Base-by-base conservation (phyloP, 2,329 filamentous ascomycete species). In the Rugonectria rugulosa region DNA sequence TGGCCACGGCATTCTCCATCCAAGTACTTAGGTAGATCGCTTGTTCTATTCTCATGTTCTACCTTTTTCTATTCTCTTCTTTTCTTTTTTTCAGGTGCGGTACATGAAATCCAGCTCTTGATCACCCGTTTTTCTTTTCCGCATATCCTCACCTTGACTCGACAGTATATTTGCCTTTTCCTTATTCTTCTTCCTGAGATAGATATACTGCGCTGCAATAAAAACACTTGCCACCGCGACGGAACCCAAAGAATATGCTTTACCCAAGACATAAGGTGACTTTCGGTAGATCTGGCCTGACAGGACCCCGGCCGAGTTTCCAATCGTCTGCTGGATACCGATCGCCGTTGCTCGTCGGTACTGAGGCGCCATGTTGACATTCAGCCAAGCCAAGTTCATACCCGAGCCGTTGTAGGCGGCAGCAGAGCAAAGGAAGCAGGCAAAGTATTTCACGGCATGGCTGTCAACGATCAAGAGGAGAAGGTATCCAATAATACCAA, bases 371-470 rank as follows among this genome's bases (percentile, higher is more conserved):
- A 73, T 65, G 45, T 76, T 79, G 53, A 74, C 72, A 36, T 73
- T 75, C 8, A 78, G 64, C 77, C 76, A 79, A 5, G 74, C 75
- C 40, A 76, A 57, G 59, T 77, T 78, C 6, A 78, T 53, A 0
- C 81, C 81, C 0, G 77, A 70, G 2, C 74, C 73, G 4, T 71
- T 75, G 53, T 80, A 81, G 2, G 77, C 73, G 1, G 76, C 76
- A n/a, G 77, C 68, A 2, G 74, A 76, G 36, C 73, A 74, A 6
- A 81, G 66, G 63, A 77, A 81, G 1, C 74, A 77, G 2, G 75
- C 77, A 50, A 81, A 80, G 66, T 77, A 81, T 49, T 76, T 72
- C 32, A 79, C 73, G 0, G 77, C 76, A n/a, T 81, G 70, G 56
- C 77, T 76, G 9, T 76, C 76, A n/a, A 84, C 74, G 17, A 72